phyloP scores from a whole-genome alignment of 495 filamentous ascomycete genomes.

The Friedmanniomyces endolithicus region DNA sequence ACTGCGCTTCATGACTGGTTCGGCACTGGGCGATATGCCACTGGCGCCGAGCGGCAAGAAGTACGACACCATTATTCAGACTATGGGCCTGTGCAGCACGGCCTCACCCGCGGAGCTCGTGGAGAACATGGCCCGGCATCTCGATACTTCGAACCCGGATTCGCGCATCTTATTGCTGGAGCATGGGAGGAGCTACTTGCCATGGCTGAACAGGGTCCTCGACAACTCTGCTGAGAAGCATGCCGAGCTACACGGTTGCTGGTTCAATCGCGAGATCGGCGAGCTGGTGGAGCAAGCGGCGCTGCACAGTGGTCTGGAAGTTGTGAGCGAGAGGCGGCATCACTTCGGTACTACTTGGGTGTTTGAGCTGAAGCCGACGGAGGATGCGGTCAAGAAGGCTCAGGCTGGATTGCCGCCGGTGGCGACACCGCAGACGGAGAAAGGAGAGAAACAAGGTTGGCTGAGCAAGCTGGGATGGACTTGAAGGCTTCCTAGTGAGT shows the following conservation, averaged over 20 bases:
- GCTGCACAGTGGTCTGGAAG: constrained; percentile 55
- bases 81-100: constrained; percentile 86
- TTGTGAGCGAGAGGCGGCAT: constrained; percentile 52
- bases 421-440: neutral
- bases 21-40: constrained; percentile 23
- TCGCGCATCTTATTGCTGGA: constrained; percentile 69
- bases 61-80: constrained; percentile 84
- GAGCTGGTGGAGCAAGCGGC: constrained; percentile 50
- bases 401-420: neutral
- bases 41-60: constrained; percentile 25
- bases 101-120: constrained; percentile 58
- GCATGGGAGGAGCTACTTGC: constrained; percentile 70
- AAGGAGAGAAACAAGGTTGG: neutral
- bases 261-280: constrained; percentile 92
- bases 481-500: neutral
- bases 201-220: constrained; percentile 64
- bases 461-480: constrained; percentile 1
- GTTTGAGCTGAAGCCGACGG: constrained; percentile 44
- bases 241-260: constrained; percentile 80
- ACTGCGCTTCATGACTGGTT: constrained; percentile 32
- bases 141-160: constrained; percentile 8
- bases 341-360: constrained; percentile 71
- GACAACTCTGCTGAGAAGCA: constrained; percentile 67
- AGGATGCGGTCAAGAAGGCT: neutral
- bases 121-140: constrained; percentile 9